Evolutionary conservation across 768 basidiomycete species (phyloP).

Genomic region (Kwoniella dendrophila): DNA sequence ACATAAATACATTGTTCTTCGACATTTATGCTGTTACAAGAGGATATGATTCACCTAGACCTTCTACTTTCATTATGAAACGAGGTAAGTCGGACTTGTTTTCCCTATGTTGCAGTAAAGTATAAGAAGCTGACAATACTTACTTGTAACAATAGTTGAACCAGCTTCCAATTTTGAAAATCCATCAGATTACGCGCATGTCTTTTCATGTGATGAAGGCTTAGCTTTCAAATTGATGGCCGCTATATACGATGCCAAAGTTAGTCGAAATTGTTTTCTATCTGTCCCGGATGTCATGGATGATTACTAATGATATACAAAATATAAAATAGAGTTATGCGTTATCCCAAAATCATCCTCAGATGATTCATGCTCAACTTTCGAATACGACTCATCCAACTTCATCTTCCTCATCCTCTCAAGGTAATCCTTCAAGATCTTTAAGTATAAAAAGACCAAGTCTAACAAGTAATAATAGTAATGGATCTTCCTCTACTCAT

Average conservation of each 20-base stretch:
- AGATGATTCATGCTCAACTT: too few species aligned
- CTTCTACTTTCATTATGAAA: conserved; percentile 82
- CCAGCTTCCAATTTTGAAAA: conserved; percentile 79
- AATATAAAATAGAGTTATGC: conserved; percentile 16
- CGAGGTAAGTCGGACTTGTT: conserved; percentile 52
- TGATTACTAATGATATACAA: background rate
- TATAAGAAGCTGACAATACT: background rate
- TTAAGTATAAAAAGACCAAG: too few species aligned
- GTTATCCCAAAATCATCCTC: conserved; percentile 7
- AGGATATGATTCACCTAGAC: conserved; percentile 75
- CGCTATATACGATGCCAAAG: conserved; percentile 51
- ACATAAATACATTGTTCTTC: conserved; percentile 65
- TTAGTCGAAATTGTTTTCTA: conserved; percentile 18
- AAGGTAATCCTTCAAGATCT: too few species aligned
- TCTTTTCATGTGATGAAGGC: conserved; percentile 70
- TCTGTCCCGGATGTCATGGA: background rate
- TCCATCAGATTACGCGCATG: conserved; percentile 80
- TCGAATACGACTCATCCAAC: too few species aligned
- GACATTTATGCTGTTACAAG: conserved; percentile 82
- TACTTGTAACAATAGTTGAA: conserved; percentile 20
- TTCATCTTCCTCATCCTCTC: too few species aligned
- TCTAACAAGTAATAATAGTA: too few species aligned
- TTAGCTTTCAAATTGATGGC: conserved; percentile 38
- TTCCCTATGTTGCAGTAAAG: background rate
- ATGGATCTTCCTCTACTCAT: background rate